These are phyloP conservation scores for Hysterium pulicare DNA, from an alignment of 2,329 filamentous ascomycete species.

Conservation along the genomic window DNA sequence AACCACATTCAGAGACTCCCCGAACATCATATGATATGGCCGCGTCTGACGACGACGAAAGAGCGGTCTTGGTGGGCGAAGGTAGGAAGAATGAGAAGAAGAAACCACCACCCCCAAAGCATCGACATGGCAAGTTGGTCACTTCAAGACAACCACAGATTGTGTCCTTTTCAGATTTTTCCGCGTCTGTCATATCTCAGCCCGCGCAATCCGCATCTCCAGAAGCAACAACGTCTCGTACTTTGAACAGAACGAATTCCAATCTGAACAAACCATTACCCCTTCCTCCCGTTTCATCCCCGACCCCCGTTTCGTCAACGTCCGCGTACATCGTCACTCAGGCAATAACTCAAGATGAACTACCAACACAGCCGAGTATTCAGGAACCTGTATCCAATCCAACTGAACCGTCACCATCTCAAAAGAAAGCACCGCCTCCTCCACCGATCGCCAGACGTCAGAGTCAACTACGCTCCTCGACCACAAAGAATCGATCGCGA, in stretches of 20 bases:
- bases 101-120: conserved; percentile 66
- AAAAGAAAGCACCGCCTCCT: conserved; percentile 33
- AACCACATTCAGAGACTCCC: conserved; percentile 49
- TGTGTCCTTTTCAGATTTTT: conserved; percentile 32
- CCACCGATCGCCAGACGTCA: conserved; percentile 34
- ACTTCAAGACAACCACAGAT: conserved; percentile 45
- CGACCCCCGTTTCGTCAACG: conserved; percentile 17
- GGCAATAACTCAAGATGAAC: conserved; percentile 21
- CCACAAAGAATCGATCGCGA: conserved; percentile 24
- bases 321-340: too few relatives aligned
- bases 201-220: conserved; percentile 19
- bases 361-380: conserved; percentile 13
- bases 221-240: conserved; percentile 16
- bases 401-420: conserved; percentile 18
- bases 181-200: conserved; percentile 14
- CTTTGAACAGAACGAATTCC: conserved; percentile 33
- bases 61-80: conserved; percentile 20
- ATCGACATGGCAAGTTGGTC: conserved; percentile 74
- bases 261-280: conserved; percentile 64
- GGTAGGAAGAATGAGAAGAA: conserved; percentile 51
- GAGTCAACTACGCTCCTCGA: conserved; percentile 32
- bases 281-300: conserved; percentile 39
- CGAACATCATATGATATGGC: conserved; percentile 59
- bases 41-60: conserved; percentile 50
- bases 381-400: conserved; percentile 15